phyloP scores from a whole-genome alignment of 2,329 filamentous ascomycete species.

The Aspergillus sojae region DNA sequence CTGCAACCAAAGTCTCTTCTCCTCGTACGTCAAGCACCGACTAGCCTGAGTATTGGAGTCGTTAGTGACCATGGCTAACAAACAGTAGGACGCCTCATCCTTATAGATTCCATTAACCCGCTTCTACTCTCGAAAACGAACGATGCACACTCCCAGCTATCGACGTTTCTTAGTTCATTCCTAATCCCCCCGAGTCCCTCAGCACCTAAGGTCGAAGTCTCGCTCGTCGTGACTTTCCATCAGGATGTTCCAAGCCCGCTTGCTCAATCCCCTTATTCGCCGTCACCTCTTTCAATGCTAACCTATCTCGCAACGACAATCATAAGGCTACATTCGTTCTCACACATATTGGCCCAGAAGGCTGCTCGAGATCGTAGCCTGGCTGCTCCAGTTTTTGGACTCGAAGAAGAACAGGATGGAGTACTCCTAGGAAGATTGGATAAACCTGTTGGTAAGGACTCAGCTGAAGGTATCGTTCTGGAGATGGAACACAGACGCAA shows the following conservation, averaged over 20 bases:
- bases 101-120: constrained; percentile 78
- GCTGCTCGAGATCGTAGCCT: constrained; percentile 75
- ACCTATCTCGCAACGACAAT: constrained; percentile 88
- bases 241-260: constrained; percentile 68
- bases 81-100: constrained; percentile 66
- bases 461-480: constrained; percentile 68
- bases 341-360: constrained; percentile 73
- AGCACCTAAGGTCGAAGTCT: constrained; percentile 51
- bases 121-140: constrained; percentile 50
- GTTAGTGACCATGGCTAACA: background rate
- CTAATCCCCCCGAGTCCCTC: constrained; percentile 56
- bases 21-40: constrained; percentile 28
- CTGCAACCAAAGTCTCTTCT: constrained; percentile 21
- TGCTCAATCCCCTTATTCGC: constrained; percentile 51
- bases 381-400: constrained; percentile 75
- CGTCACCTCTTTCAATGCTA: constrained; percentile 71
- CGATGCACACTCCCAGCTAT: constrained; percentile 59
- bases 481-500: constrained; percentile 85
- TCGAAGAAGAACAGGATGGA: constrained; percentile 77
- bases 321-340: constrained; percentile 70
- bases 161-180: constrained; percentile 70
- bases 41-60: background rate
- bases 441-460: constrained; percentile 32
- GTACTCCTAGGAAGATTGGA: constrained; percentile 67
- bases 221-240: constrained; percentile 81